A percentile compares a stretch with the other conserved stretches of the same genome.
Conservation (phyloP, 2,329 filamentous ascomycete genomes). For the Monosporascus sp. region DNA sequence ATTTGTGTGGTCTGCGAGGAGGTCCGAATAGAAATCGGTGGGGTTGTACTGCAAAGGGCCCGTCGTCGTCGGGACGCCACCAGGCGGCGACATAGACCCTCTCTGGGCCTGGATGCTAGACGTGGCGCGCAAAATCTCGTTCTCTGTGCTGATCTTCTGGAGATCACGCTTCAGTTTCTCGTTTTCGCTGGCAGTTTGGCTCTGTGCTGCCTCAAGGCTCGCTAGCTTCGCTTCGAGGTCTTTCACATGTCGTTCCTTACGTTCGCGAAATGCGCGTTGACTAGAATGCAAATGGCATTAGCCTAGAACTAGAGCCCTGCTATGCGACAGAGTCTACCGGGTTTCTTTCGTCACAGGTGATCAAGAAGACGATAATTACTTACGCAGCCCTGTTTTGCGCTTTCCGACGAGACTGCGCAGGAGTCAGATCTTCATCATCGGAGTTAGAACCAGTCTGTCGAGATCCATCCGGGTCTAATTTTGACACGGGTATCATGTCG, state of each 20-base stretch:
- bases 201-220: conserved; percentile 67
- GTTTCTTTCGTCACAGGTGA: background rate
- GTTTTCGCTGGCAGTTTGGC: conserved; percentile 72
- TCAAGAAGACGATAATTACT: conserved; percentile 25
- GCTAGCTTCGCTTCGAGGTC: conserved; percentile 85
- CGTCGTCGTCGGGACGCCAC: conserved; percentile 45
- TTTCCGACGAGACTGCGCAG: conserved; percentile 53
- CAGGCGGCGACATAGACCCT: conserved; percentile 37
- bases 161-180: conserved; percentile 79
- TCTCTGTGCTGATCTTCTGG: conserved; percentile 80
- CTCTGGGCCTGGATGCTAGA: conserved; percentile 37
- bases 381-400: conserved; percentile 59
- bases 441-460: conserved; percentile 44
- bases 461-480: conserved; percentile 34
- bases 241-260: conserved; percentile 90
- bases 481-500: conserved; percentile 30
- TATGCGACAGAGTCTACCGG: background rate
- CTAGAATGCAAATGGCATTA: conserved; percentile 38
- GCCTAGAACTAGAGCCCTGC: background rate
- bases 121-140: conserved; percentile 85
- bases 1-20: conserved; percentile 56
- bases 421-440: conserved; percentile 50
- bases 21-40: conserved; percentile 63
- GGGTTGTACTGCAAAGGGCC: conserved; percentile 68
- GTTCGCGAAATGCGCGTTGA: conserved; percentile 91